Conservation (phyloP, 345 rosid species). For the Tarenaya hassleriana region DNA sequence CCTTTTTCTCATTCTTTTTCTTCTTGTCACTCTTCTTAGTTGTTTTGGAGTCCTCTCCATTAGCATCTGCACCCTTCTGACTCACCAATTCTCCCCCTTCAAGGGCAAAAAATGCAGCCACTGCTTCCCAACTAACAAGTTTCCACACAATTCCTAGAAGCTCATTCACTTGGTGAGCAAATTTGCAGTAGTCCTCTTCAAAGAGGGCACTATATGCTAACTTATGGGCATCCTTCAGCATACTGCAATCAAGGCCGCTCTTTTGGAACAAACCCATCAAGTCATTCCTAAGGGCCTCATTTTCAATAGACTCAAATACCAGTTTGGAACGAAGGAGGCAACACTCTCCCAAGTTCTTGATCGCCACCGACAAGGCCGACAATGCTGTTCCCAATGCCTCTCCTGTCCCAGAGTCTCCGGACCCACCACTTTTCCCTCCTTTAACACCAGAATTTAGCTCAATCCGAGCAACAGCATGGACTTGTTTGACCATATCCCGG, state of each 20-base stretch:
- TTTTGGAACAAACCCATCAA: conserved; percentile 31
- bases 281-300: conserved; percentile 31
- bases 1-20: conserved; percentile 66
- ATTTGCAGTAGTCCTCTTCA: conserved; percentile 38
- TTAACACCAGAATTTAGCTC: conserved; percentile 45
- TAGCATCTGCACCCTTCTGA: conserved; percentile 32
- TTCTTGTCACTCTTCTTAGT: conserved; percentile 42
- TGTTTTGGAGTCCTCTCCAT: conserved; percentile 32
- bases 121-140: conserved; percentile 73
- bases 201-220: conserved; percentile 29
- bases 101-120: conserved; percentile 50
- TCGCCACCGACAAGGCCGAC: conserved; percentile 34
- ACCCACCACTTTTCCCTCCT: conserved; percentile 30
- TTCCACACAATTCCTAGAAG: conserved; percentile 50
- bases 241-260: conserved; percentile 21
- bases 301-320: conserved; percentile 35
- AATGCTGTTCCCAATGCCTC: conserved; percentile 32
- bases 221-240: conserved; percentile 27
- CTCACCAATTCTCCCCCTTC: conserved; percentile 47
- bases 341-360: conserved; percentile 45
- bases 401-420: conserved; percentile 21
- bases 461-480: conserved; percentile 48
- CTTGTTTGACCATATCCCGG: conserved; percentile 45
- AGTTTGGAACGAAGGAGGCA: conserved; percentile 41
- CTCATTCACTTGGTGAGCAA: conserved; percentile 43